Percentiles rank a stretch among this genome's conserved stretches.
Conservation (phyloP, 306 rosid genomes). For the Leucaena leucocephala region DNA sequence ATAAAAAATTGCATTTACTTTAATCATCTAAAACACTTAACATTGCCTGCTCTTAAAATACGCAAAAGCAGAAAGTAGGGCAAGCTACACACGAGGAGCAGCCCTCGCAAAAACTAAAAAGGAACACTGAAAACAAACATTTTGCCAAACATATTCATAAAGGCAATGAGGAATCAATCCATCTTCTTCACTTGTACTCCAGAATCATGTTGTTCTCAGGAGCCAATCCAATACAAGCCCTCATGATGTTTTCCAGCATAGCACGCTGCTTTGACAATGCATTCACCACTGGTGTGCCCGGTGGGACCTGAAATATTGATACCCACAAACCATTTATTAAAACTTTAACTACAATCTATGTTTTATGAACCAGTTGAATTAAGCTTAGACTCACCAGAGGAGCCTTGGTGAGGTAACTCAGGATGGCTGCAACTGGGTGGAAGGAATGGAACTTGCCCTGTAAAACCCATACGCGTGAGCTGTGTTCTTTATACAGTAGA, state of each 20-base stretch:
- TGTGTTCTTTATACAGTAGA: background rate
- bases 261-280: conserved; percentile 97
- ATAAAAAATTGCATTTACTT: background rate
- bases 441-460: conserved; percentile 93
- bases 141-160: background rate
- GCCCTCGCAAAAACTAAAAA: background rate
- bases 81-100: background rate
- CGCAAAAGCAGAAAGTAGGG: background rate
- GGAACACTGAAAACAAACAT: background rate
- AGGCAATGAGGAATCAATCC: background rate
- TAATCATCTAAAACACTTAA: background rate
- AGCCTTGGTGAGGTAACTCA: conserved; percentile 94
- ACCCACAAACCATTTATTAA: conserved; percentile 24
- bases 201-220: conserved; percentile 99
- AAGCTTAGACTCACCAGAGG: conserved; percentile 74
- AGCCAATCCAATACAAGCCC: conserved; percentile 96
- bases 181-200: conserved; percentile 79
- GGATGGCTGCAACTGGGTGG: conserved; percentile 96
- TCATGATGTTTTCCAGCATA: conserved; percentile 93
- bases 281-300: conserved; percentile 96
- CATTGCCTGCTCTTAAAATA: background rate
- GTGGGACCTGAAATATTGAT: conserved; percentile 77
- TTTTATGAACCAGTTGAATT: background rate
- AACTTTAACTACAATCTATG: background rate
- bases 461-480: conserved; percentile 25